Evolutionary conservation across 306 rosid species (phyloP).

Genomic region (Phaseolus lunatus): DNA sequence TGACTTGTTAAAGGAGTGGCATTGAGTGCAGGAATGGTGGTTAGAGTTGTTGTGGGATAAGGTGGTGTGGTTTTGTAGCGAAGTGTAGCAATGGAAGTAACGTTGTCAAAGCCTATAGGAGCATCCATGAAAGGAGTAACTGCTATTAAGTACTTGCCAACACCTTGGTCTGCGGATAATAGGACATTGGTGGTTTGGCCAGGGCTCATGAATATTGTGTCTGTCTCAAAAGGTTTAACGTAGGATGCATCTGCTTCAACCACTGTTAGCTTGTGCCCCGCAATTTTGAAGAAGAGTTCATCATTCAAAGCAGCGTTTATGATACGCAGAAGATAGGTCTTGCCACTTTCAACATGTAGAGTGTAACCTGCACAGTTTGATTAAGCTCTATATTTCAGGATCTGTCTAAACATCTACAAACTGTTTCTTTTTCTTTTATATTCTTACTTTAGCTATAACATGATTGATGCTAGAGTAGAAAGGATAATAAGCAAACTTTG

Average conservation of each 20-base stretch:
- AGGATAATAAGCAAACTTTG: too few species aligned
- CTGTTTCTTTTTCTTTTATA: neutral
- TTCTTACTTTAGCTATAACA: too few species aligned
- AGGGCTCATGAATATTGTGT: conserved; percentile 67
- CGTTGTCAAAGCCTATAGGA: conserved; percentile 68
- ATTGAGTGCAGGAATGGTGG: conserved; percentile 66
- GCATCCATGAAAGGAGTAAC: conserved; percentile 83
- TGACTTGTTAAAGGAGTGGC: conserved; percentile 57
- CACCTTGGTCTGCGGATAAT: conserved; percentile 48
- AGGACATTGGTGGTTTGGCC: conserved; percentile 86
- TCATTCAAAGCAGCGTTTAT: conserved; percentile 79
- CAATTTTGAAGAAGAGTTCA: conserved; percentile 80
- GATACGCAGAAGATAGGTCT: conserved; percentile 75
- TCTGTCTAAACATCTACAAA: neutral
- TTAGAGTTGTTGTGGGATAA: conserved; percentile 45
- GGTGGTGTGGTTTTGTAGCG: conserved; percentile 60
- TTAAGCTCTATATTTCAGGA: conserved; percentile 12
- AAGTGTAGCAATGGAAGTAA: conserved; percentile 59
- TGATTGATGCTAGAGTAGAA: too few species aligned
- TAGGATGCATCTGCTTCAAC: conserved; percentile 83
- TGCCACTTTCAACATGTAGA: conserved; percentile 68
- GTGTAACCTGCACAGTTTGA: conserved; percentile 62
- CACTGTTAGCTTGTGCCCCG: conserved; percentile 59
- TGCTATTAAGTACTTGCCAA: conserved; percentile 71
- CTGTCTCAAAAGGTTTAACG: conserved; percentile 70